A percentile compares a stretch with the other conserved stretches of the same genome.
Conservation (phyloP, 2,329 filamentous ascomycete species). For the Fusarium piperis region DNA sequence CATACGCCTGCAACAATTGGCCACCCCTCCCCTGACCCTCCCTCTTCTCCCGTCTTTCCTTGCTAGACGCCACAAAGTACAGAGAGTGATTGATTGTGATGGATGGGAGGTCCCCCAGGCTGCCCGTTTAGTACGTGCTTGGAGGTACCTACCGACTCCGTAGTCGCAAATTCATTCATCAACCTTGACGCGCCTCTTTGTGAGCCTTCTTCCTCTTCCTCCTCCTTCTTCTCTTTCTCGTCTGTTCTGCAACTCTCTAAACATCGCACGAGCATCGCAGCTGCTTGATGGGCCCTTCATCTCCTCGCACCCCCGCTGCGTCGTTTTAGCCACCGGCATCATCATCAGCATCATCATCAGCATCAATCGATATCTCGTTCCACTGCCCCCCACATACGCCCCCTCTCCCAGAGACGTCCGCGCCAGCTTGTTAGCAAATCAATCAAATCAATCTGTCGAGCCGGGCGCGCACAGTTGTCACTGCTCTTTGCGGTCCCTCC, state of each 20-base stretch:
- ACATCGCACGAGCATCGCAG: constrained; percentile 19
- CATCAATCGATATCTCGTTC: constrained; percentile 44
- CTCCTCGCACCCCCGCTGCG: constrained; percentile 14
- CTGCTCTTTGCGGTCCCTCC: constrained; percentile 8
- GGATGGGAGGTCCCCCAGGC: constrained; percentile 1
- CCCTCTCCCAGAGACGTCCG: constrained; percentile 18
- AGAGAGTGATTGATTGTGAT: constrained; percentile 10
- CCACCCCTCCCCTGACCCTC: constrained; percentile 13
- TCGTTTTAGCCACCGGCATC: constrained; percentile 16
- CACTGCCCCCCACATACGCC: constrained; percentile 36
- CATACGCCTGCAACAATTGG: not conserved
- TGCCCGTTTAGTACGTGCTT: not conserved
- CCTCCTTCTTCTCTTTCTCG: not conserved
- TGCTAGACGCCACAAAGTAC: constrained; percentile 19
- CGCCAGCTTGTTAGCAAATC: constrained; percentile 28
- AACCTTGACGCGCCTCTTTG: constrained; percentile 21
- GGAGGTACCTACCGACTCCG: not conserved
- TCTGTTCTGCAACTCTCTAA: constrained; percentile 4
- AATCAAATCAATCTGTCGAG: constrained; percentile 18
- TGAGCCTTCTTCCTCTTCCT: not conserved
- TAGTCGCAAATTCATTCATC: constrained; percentile 30
- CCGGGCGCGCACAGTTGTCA: constrained; percentile 15
- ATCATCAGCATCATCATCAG: constrained; percentile 34
- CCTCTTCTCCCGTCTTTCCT: constrained; percentile 25
- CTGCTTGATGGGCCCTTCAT: constrained; percentile 24